Conservation (phyloP, 306 rosid species). For the Glycine tomentella region DNA sequence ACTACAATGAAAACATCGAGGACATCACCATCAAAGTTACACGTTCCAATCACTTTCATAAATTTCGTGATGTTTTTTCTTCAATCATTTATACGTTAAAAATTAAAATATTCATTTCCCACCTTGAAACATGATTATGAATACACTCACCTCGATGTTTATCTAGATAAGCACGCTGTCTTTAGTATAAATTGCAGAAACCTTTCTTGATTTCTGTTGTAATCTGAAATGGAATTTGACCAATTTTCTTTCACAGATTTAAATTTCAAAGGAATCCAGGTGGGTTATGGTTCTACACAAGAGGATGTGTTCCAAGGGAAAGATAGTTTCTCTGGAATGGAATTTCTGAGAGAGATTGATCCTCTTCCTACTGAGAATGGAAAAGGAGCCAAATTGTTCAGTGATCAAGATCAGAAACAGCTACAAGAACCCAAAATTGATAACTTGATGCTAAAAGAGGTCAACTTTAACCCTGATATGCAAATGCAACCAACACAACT, state of each 20-base stretch:
- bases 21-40: conserved; percentile 50
- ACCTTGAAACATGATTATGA: conserved; percentile 12
- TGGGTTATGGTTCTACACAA: conserved; percentile 41
- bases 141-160: conserved; percentile 27
- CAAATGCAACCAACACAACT: conserved; percentile 39
- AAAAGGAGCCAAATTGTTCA: conserved; percentile 30
- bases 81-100: background rate
- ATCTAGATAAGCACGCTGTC: conserved; percentile 38
- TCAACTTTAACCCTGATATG: conserved; percentile 40
- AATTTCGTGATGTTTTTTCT: background rate
- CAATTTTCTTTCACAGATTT: conserved; percentile 52
- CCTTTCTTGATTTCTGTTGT: background rate
- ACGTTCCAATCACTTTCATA: conserved; percentile 1
- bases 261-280: conserved; percentile 49
- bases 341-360: conserved; percentile 41
- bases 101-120: conserved; percentile 27
- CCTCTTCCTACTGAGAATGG: conserved; percentile 32
- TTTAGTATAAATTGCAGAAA: background rate
- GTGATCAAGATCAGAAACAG: conserved; percentile 46
- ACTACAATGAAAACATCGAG: conserved; percentile 51
- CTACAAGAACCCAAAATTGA: conserved; percentile 42
- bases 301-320: conserved; percentile 35
- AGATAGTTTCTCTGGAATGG: conserved; percentile 40
- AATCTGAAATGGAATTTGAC: conserved; percentile 45
- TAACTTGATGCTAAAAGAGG: conserved; percentile 46